Conservation (phyloP, 768 basidiomycete species). For the Lactarius vividus region DNA sequence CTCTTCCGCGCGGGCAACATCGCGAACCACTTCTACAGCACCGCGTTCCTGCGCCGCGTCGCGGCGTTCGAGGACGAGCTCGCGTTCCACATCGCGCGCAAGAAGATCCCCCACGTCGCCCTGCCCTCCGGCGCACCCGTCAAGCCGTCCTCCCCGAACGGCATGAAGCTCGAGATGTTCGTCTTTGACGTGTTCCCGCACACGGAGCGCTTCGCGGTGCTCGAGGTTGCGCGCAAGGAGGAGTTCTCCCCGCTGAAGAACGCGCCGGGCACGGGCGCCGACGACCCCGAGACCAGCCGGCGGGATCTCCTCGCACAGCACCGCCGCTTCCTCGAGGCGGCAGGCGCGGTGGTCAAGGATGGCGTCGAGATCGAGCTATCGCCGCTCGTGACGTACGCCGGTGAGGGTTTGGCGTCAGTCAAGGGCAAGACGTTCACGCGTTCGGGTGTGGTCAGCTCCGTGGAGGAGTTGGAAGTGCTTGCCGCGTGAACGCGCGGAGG, state of each 20-base stretch:
- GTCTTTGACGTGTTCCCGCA: slow-evolving; percentile 99
- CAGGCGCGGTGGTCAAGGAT: slow-evolving; percentile 70
- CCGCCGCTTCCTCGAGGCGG: slow-evolving; percentile 71
- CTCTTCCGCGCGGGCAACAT: slow-evolving; percentile 95
- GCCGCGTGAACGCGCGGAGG: slow-evolving; percentile 35
- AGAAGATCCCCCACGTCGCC: slow-evolving; percentile 90
- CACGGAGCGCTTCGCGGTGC: slow-evolving; percentile 75
- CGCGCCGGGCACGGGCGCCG: slow-evolving; percentile 86
- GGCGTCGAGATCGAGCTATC: slow-evolving; percentile 88
- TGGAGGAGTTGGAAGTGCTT: slow-evolving; percentile 73
- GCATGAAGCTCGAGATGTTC: slow-evolving; percentile 99
- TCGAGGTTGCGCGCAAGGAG: slow-evolving; percentile 84
- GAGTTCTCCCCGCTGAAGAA: slow-evolving; percentile 99
- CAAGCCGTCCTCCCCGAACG: slow-evolving; percentile 90
- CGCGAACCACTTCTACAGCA: slow-evolving; percentile 97
- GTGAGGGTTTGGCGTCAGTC: slow-evolving; percentile 81
- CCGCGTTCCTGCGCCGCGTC: slow-evolving; percentile 72
- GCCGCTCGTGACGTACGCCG: slow-evolving; percentile 84
- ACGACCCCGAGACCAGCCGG: slow-evolving; percentile 88
- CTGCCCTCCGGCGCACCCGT: slow-evolving; percentile 60
- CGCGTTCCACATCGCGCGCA: slow-evolving; percentile 96
- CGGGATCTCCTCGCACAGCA: slow-evolving; percentile 89
- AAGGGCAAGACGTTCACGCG: slow-evolving; percentile 76
- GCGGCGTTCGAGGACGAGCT: slow-evolving; percentile 83
- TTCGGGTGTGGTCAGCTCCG: slow-evolving; percentile 62